Evolutionary conservation across 2,329 filamentous ascomycete species (phyloP), one percentile per base, ranked within the genome.

Genomic region (Paecilomyces niveus): DNA sequence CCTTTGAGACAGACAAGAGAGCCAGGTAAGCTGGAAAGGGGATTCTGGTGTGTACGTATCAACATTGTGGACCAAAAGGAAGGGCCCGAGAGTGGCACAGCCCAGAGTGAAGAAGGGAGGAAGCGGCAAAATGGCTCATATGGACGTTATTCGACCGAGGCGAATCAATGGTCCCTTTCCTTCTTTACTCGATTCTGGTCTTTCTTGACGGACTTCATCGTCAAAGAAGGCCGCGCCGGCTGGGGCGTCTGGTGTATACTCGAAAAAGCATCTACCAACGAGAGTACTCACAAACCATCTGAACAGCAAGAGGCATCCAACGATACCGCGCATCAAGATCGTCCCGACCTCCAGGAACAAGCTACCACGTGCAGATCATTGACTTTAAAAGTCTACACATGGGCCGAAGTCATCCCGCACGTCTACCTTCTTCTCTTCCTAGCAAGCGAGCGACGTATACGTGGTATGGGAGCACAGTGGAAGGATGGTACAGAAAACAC

Each of bases 361-460:
- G 26, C 1, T 4, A 29, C 26, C 7, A 29, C 5, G 1, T 10
- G n/a, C 39, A 54, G 51, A 18, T 61, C 74, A 10, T 75, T 78
- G 58, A 71, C 63, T 1, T 70, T 95, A 1, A 82, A 85, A 33
- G 71, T 93, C 1, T 94, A 89, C 69, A 90, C 89, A 67, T 96
- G 89, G 87, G 92, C 89, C 0, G 83, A 87, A 61, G 76, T 90
- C 0, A 84, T 85, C 0, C 81, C 85, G 57, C 87, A 95, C 66
- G 80, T 90, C 33, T 96, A 91, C 70, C 73, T 94, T 3, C 71
- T 92, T 45, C 72, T 96, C 0, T 93, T 89, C 68, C 74, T 92
- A 13, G 88, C 86, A 0, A 93, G 87, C 65, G 80, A 83, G 58
- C 80, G 87, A 32, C 80, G 80, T 60, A 73, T 92, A 15, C 81